Evolutionary conservation across 495 filamentous ascomycete species (phyloP).

Genomic region (Penicillium angulare): DNA sequence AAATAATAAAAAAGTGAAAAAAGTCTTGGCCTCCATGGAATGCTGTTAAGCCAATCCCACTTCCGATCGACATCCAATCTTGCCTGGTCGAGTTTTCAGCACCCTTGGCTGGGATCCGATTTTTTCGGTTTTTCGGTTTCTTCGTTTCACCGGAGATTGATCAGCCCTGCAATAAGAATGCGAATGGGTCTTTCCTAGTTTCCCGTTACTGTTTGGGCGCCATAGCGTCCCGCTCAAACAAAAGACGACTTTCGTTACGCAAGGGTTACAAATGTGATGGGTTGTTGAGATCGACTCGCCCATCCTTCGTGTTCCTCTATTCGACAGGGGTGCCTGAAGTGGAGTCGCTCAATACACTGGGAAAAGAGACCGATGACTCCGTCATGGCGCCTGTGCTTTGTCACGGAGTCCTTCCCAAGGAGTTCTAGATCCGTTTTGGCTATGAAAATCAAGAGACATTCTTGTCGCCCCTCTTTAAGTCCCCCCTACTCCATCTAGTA

Average conservation of each 20-base stretch:
- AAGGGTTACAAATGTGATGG: conserved; percentile 41
- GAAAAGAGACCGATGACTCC: conserved; percentile 12
- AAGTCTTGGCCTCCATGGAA: no score
- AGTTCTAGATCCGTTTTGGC: conserved; percentile 12
- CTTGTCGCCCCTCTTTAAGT: no score
- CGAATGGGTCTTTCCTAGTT: not conserved
- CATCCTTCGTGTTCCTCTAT: conserved; percentile 16
- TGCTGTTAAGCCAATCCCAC: no score
- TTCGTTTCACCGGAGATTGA: conserved; percentile 16
- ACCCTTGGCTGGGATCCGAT: not conserved
- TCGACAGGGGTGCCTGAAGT: conserved; percentile 21
- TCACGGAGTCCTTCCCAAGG: conserved; percentile 15
- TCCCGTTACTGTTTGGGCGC: conserved; percentile 4
- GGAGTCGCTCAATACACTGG: conserved; percentile 10
- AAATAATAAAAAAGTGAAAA: no score
- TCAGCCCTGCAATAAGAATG: conserved; percentile 25
- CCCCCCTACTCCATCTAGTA: no score
- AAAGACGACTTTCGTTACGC: conserved; percentile 31
- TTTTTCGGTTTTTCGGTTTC: conserved; percentile 9
- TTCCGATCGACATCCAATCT: no score
- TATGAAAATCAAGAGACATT: not conserved
- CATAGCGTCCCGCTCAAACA: conserved; percentile 15
- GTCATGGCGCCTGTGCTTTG: conserved; percentile 16
- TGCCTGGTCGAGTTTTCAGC: not conserved
- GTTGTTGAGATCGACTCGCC: conserved; percentile 16